These are phyloP conservation scores for Cladophialophora psammophila DNA, from an alignment of 2,329 filamentous ascomycete species.

Conservation along the genomic window DNA sequence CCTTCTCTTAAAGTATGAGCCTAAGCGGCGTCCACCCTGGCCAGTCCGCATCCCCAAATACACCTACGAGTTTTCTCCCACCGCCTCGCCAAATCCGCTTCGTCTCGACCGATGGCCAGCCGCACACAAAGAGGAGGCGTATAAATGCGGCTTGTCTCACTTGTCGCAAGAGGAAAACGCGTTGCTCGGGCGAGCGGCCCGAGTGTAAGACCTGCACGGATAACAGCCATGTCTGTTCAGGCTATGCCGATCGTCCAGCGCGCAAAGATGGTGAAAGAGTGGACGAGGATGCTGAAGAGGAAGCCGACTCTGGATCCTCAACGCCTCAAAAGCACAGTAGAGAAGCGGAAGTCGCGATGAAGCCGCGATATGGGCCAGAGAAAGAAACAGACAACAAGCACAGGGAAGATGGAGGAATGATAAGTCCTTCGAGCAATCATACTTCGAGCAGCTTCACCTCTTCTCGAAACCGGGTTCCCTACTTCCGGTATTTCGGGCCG, in stretches of 20 bases:
- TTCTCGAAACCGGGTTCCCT: slow-evolving; percentile 74
- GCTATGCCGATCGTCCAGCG: slow-evolving; percentile 63
- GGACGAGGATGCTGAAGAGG: slow-evolving; percentile 33
- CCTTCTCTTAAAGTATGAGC: slow-evolving; percentile 29
- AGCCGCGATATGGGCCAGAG: not conserved
- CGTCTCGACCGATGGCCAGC: slow-evolving; percentile 81
- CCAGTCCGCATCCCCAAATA: slow-evolving; percentile 13
- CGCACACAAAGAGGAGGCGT: slow-evolving; percentile 77
- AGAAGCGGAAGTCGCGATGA: slow-evolving; percentile 13
- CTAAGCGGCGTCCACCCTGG: slow-evolving; percentile 6
- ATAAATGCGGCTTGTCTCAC: slow-evolving; percentile 80
- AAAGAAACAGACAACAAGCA: slow-evolving; percentile 3
- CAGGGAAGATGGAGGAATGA: slow-evolving; percentile 22
- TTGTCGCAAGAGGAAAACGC: slow-evolving; percentile 77
- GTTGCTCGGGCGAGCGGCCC: slow-evolving; percentile 77
- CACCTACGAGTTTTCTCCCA: slow-evolving; percentile 25
- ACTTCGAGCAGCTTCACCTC: slow-evolving; percentile 51
- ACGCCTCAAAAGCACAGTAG: slow-evolving; percentile 23
- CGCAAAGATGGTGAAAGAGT: slow-evolving; percentile 27
- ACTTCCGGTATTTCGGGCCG: slow-evolving; percentile 88
- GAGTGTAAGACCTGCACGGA: slow-evolving; percentile 75
- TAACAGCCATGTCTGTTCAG: slow-evolving; percentile 72
- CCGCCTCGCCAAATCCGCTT: slow-evolving; percentile 68
- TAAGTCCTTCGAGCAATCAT: slow-evolving; percentile 46
- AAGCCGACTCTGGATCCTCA: slow-evolving; percentile 21